Evolutionary conservation across 2,329 filamentous ascomycete genomes (phyloP), one percentile per base, ranked within the genome.

Genomic region (Colletotrichum cereale): DNA sequence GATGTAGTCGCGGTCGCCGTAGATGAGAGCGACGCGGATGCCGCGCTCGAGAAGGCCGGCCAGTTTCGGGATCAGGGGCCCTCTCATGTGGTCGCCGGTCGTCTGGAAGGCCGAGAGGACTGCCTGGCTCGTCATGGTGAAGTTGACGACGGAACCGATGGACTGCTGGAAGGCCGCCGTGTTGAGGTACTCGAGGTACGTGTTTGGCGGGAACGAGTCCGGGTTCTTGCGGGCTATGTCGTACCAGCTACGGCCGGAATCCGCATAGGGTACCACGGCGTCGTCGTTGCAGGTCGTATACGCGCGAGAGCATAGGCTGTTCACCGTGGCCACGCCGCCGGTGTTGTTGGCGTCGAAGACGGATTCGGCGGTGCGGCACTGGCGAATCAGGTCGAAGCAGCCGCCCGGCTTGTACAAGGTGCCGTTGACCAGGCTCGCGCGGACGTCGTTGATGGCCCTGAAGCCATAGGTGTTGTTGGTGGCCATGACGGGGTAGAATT

Each of bases 1-100:
- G 72, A 89, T 86, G 76, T 88, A 91, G 79, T 91, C 89, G 72
- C 88, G 81, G 76, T 91, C 89, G 34, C 89, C 88, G 78, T 96
- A 93, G 66, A 95, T 87, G 71, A 96, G 82, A 7, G 91, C 91
- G 21, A 96, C 87, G 14, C 89, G 90, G 24, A 94, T 87, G 18
- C 90, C 91, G 2, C 83, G 84, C 26, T 88, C 84, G 64, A 93
- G 83, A 29, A 93, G 86, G 18, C 84, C 81, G 63, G 90, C 89
- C 18, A 93, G 83, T 66, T 89, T 84, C 72, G 85, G 80, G 44
- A 91, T 82, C 75, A 90, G 87, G 74, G 88, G 88, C 21, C 88
- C 87, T 76, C 90, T 91, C 62, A 90, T 87, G 73, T 89, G 90
- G 78, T 93, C 91, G 40, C 87, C 87, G 0, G 85, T 88, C 40